phyloP scores from a whole-genome alignment of 352 stramenopile species.

The Phytophthora rubi region DNA sequence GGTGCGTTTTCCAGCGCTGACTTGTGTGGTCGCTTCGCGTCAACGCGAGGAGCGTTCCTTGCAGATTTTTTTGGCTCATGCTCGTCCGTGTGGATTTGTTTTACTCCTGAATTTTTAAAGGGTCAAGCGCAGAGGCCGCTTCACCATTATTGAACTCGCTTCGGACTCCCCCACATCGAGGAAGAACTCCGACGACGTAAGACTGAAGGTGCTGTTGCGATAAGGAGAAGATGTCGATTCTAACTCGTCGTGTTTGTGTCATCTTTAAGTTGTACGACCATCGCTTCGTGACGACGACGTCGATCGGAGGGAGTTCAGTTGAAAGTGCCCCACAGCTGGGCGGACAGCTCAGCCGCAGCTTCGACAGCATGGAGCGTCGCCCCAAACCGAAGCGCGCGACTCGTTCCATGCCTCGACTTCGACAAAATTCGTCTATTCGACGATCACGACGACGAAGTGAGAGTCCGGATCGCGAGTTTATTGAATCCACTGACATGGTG shows the following conservation, averaged over 20 bases:
- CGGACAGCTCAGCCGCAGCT: conserved; percentile 32
- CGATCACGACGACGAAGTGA: conserved; percentile 54
- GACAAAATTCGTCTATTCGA: conserved; percentile 29
- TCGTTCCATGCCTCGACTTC: conserved; percentile 50
- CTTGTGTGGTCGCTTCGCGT: conserved; percentile 26
- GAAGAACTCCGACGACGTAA: conserved; percentile 64
- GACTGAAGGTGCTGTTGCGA: background rate
- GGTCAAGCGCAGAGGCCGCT: conserved; percentile 81
- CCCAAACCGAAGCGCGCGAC: conserved; percentile 40
- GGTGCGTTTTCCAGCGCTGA: conserved; percentile 25
- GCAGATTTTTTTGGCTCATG: conserved; percentile 23
- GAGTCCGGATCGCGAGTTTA: conserved; percentile 44
- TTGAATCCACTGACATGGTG: conserved; percentile 30
- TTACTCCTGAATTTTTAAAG: conserved; percentile 29
- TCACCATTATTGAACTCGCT: conserved; percentile 85
- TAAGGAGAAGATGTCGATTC: conserved; percentile 2
- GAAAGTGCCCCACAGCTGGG: conserved; percentile 31
- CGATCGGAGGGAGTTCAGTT: conserved; percentile 46
- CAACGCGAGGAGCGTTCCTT: conserved; percentile 19
- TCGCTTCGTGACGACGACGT: conserved; percentile 57
- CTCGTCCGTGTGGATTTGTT: conserved; percentile 5
- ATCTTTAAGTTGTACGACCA: conserved; percentile 39
- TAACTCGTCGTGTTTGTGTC: conserved; percentile 5
- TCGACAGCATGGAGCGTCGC: conserved; percentile 25
- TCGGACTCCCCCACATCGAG: conserved; percentile 63